These are phyloP conservation scores for Talaromyces sp. DNA, from an alignment of 2,329 filamentous ascomycete genomes.

Conservation along the genomic window DNA sequence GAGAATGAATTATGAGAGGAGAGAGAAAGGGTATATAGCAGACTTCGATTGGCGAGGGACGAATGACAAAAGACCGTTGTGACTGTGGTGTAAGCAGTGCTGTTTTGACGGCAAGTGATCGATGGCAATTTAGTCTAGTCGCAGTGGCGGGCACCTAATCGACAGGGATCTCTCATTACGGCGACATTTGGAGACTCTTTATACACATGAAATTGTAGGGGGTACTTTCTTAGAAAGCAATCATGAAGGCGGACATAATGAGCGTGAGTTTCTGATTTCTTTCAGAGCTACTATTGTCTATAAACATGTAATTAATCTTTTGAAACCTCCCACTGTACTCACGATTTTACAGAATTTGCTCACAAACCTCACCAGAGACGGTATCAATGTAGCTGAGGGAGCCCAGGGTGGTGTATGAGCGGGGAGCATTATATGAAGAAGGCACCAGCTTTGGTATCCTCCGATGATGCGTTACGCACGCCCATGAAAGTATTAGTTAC, in stretches of 20 bases:
- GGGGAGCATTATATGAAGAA: not conserved
- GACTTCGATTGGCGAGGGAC: not conserved
- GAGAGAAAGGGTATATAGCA: not conserved
- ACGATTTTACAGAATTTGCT: not conserved
- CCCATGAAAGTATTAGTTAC: not conserved
- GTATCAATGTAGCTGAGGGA: not conserved
- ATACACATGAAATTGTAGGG: not conserved
- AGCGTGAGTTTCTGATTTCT: not conserved
- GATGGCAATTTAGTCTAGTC: not conserved
- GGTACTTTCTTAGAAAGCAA: not conserved
- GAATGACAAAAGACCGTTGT: not conserved
- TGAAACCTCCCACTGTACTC: not conserved
- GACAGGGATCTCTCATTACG: not conserved
- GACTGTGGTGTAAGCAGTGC: not conserved
- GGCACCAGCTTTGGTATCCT: constrained; percentile 2
- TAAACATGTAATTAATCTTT: not conserved
- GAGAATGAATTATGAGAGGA: not conserved
- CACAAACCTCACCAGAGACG: not conserved
- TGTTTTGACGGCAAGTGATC: not conserved
- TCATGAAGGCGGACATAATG: not conserved
- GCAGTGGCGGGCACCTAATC: not conserved
- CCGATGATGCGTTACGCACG: constrained; percentile 5
- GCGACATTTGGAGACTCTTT: not conserved
- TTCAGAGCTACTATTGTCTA: not conserved
- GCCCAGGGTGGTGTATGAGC: not conserved